Base-by-base conservation (phyloP, 2,329 filamentous ascomycete species). In the Aspergillus cejpii region DNA sequence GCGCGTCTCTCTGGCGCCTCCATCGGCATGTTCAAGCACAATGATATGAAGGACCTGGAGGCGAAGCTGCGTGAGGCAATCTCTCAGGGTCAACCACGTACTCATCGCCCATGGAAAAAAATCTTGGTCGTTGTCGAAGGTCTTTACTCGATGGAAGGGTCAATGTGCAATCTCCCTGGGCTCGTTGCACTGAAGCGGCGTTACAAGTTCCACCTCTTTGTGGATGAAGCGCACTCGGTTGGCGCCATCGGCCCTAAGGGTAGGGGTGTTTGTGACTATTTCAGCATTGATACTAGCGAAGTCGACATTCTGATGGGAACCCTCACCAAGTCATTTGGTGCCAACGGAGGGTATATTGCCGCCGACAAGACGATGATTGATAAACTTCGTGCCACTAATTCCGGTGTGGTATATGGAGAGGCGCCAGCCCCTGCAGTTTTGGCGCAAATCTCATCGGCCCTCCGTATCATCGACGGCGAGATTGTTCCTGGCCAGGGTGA, bases 61-160 rank as follows among this genome's bases (percentile, higher is more conserved):
- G 79, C 79, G 48, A 82, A 85, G 57, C 80, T 98, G 5, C 85
- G 92, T 33, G 90, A 97, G 64, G 85, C 83, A 54, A 97, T 98
- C 63, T 90, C 91, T 11, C 91, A 97, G 70, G 92, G 92, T 36
- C 92, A 98, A 65, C 92, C 92, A 42, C 85, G 92, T 54, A 98
- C 91, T n/a, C 92, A 98, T 68, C 85, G 92, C 23, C 92, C 92
- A 1, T 98, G 92, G 92, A 96, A 94, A 77, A 98, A 97, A 80
- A 97, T 98, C 49, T 69, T 98, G 41, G 87, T 98, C 36, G 90
- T 91, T 28, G 87, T 98, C 28, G 92, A 98, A 67, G 92, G 92
- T 57, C 78, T 98, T 15, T 98, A 98, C 76, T 97, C 91, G 1
- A 98, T 98, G 92, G 92, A 98, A 72, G 92, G 92, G 39, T 96